These are phyloP conservation scores for Dalbergia oliveri DNA, from an alignment of 306 rosid genomes.

Conservation along the genomic window DNA sequence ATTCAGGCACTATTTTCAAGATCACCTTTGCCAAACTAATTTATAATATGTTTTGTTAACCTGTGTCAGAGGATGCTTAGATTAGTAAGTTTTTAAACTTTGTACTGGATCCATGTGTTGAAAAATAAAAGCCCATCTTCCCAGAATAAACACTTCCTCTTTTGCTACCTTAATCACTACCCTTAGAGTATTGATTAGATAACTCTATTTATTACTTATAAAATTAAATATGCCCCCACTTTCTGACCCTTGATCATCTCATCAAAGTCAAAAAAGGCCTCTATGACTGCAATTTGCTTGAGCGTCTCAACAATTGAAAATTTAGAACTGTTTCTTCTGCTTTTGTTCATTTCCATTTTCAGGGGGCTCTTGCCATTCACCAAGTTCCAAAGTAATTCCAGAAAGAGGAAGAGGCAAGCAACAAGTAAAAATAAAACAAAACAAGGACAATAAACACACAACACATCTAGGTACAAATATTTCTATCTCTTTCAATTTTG, in stretches of 20 bases:
- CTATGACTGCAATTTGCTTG: background rate
- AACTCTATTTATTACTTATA: background rate
- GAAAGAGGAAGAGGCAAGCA: background rate
- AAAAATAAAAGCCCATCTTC: too few relatives aligned
- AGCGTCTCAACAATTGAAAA: background rate
- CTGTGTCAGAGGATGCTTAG: too few relatives aligned
- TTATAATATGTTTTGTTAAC: too few relatives aligned
- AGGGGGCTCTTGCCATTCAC: background rate
- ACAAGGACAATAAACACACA: background rate
- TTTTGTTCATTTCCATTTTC: background rate
- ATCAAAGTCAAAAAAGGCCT: background rate
- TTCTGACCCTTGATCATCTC: background rate
- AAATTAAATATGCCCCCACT: background rate
- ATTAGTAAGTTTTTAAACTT: too few relatives aligned
- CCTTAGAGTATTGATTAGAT: too few relatives aligned
- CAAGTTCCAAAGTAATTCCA: conserved; percentile 13
- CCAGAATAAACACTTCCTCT: too few relatives aligned
- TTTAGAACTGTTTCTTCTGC: background rate
- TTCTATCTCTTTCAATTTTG: too few relatives aligned
- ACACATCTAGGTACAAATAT: background rate
- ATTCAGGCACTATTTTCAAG: conserved; percentile 18
- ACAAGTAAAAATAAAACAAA: background rate
- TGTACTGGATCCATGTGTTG: too few relatives aligned
- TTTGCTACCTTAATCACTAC: too few relatives aligned
- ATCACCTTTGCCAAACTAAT: conserved; percentile 16